Conservation (phyloP, 2,329 filamentous ascomycete species). For the Arthrobotrys iridis region DNA sequence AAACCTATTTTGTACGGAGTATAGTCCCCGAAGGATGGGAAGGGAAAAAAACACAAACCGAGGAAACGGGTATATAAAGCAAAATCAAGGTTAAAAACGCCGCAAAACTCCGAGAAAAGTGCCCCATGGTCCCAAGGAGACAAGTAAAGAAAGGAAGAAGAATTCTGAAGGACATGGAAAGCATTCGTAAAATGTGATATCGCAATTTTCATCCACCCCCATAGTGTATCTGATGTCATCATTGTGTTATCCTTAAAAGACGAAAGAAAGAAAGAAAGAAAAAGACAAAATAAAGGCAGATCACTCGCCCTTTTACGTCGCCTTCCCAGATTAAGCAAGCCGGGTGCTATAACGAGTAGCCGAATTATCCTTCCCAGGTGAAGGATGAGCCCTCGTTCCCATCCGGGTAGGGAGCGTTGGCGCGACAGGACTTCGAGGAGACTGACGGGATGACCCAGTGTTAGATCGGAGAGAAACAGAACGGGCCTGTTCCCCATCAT, state of each 20-base stretch:
- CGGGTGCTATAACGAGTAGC: constrained; percentile 32
- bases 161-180: not conserved
- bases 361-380: constrained; percentile 24
- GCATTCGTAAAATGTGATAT: constrained; percentile 10
- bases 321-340: constrained; percentile 20
- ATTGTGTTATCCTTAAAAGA: not conserved
- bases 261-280: not conserved
- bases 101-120: constrained; percentile 29
- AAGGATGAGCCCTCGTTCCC: constrained; percentile 43
- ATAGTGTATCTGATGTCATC: not conserved
- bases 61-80: constrained; percentile 53
- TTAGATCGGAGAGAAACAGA: constrained; percentile 49
- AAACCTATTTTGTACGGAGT: not conserved
- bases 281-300: not conserved
- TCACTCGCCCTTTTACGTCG: too few relatives aligned
- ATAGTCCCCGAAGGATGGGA: not conserved
- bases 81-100: constrained; percentile 25
- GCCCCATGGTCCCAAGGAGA: not conserved
- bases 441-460: constrained; percentile 14
- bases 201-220: constrained; percentile 1
- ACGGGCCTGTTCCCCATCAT: constrained; percentile 27
- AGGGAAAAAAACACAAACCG: not conserved
- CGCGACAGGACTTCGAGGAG: constrained; percentile 31
- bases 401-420: constrained; percentile 23
- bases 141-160: not conserved